Percentiles rank a stretch among this genome's conserved stretches.
Conservation (phyloP, 176 grass and related monocot genomes). For the Tuctoria greenei region DNA sequence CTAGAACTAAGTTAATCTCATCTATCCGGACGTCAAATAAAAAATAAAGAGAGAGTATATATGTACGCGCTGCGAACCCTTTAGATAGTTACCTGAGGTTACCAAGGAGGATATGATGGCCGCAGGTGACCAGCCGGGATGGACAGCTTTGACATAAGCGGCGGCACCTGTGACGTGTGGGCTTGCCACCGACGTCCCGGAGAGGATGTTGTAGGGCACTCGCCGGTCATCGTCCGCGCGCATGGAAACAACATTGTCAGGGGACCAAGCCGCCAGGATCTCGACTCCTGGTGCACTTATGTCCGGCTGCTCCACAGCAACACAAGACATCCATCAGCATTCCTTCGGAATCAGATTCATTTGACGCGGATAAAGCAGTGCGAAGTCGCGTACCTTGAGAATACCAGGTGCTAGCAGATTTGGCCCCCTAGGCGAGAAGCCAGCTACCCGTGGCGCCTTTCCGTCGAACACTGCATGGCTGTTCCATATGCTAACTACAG, state of each 20-base stretch:
- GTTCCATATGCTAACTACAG: neutral
- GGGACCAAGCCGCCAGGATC: slow-evolving; percentile 29
- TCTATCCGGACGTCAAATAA: too few relatives aligned
- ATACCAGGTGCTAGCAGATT: neutral
- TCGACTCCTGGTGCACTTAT: slow-evolving; percentile 5
- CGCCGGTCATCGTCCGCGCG: neutral
- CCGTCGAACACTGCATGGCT: neutral
- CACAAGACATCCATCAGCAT: too few relatives aligned
- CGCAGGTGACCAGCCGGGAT: slow-evolving; percentile 28
- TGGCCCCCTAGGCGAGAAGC: slow-evolving; percentile 5
- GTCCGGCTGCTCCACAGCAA: slow-evolving; percentile 22
- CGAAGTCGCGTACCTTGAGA: slow-evolving; percentile 22
- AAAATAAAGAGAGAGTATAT: too few relatives aligned
- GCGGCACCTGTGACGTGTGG: neutral
- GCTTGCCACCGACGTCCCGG: neutral
- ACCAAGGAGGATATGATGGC: slow-evolving; percentile 30
- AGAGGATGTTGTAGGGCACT: neutral
- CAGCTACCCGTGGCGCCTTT: neutral
- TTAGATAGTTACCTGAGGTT: slow-evolving; percentile 26
- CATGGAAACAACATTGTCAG: neutral
- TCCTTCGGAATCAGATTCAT: too few relatives aligned
- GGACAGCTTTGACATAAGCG: slow-evolving; percentile 17
- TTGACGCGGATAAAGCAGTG: too few relatives aligned
- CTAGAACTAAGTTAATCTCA: too few relatives aligned
- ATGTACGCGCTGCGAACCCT: too few relatives aligned